Base-by-base conservation (phyloP, 139 green algal genomes). In the Chlorokybus atmophyticus region DNA sequence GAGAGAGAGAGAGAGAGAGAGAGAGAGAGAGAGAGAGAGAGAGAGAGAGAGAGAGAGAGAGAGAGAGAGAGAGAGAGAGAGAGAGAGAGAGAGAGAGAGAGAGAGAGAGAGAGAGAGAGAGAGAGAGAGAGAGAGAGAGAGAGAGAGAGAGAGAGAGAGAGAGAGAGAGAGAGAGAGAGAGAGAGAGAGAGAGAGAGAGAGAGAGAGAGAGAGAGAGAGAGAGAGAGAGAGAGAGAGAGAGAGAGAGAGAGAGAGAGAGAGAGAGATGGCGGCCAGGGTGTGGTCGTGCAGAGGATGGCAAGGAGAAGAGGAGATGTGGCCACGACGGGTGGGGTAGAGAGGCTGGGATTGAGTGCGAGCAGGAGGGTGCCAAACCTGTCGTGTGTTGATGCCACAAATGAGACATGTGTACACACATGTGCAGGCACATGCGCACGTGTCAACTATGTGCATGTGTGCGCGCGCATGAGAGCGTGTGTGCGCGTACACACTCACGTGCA, bases 1-100 rank as follows among this genome's bases (percentile, higher is more conserved):
- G 35, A 44, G 35, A 44, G 35, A 44, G 35, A 44, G 35, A 44
- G 35, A 44, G 35, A 44, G 35, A 44, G 35, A 44, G 35, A 44
- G 35, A 44, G 35, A 44, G 35, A 44, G 35, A 44, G 35, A 44
- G 35, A 44, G 35, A 44, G 35, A 44, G 35, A 44, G 35, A 44
- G 35, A 44, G 35, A 44, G 35, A 44, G 35, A 44, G 35, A 44
- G 35, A 44, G 35, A 44, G 35, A 44, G 35, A 44, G 35, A 44
- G 35, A 44, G 35, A 44, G 35, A 44, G 35, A 44, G 35, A 44
- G 35, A 44, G 35, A 44, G 35, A 44, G 35, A 44, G 35, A 44
- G 10, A 44, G 35, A 44, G 35, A 44, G 10, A 44, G 35, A 44
- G 35, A 44, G 35, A 44, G 35, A 44, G 35, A 44, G 10, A 44